Conservation (phyloP, 495 filamentous ascomycete genomes). For the Neurospora sp. region DNA sequence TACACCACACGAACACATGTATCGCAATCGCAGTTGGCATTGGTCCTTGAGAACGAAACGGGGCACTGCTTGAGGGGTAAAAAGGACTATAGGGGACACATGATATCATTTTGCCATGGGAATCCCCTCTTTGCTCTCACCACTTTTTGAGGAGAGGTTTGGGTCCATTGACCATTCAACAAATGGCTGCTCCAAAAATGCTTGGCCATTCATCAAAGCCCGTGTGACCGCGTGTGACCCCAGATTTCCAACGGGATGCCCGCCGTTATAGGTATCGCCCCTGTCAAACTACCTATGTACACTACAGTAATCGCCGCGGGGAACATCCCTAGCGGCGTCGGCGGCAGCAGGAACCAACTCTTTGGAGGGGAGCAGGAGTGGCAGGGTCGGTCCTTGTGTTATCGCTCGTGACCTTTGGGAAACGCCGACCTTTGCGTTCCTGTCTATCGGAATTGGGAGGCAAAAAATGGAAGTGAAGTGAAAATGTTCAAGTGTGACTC, state of each 20-base stretch:
- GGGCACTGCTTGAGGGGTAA: neutral
- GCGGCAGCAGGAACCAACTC: neutral
- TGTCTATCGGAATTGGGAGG: neutral
- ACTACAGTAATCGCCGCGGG: neutral
- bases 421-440: neutral
- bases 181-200: neutral
- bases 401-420: neutral
- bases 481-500: neutral
- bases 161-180: no score
- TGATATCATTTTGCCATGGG: neutral
- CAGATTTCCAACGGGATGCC: neutral
- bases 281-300: neutral
- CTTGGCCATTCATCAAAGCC: neutral
- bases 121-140: neutral
- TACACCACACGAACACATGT: neutral
- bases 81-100: neutral
- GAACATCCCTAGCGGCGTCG: neutral
- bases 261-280: neutral
- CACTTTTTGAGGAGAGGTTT: neutral
- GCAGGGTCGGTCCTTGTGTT: neutral
- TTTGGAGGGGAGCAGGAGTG: no score
- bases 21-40: neutral
- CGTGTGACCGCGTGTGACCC: neutral
- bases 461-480: neutral
- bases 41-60: neutral